phyloP scores from a whole-genome alignment of 441 rosid species.

The Eruca vesicaria region DNA sequence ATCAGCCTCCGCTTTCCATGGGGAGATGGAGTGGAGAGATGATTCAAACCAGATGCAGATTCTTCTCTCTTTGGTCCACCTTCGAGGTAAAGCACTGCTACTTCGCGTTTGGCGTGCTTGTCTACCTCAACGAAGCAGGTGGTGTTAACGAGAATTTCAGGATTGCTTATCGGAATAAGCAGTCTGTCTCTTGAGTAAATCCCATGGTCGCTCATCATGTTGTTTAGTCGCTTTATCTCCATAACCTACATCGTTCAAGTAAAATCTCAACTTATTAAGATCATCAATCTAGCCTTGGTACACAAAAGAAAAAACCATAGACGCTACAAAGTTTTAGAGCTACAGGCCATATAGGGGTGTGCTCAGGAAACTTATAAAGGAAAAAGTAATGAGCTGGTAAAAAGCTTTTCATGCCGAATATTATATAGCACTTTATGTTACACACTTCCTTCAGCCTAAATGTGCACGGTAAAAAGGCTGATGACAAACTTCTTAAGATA shows the following conservation, averaged over 20 bases:
- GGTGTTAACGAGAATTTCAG: constrained; percentile 48
- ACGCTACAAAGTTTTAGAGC: not conserved
- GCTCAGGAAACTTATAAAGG: not conserved
- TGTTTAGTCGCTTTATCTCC: constrained; percentile 79
- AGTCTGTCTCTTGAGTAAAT: constrained; percentile 87
- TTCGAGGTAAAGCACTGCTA: constrained; percentile 74
- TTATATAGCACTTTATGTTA: not conserved
- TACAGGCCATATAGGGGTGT: not conserved
- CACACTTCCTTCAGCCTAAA: not conserved
- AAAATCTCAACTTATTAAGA: not conserved
- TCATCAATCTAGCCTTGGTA: not conserved
- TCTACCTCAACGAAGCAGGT: constrained; percentile 89
- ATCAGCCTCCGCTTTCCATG: constrained; percentile 61
- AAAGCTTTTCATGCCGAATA: not conserved
- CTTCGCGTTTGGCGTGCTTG: constrained; percentile 74
- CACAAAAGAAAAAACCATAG: not conserved
- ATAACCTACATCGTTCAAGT: constrained; percentile 50
- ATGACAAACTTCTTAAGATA: not conserved
- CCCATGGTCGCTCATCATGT: constrained; percentile 94
- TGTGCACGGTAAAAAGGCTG: not conserved
- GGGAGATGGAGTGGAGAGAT: constrained; percentile 38
- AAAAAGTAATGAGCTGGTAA: not conserved
- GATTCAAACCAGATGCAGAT: constrained; percentile 27
- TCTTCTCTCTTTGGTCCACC: constrained; percentile 50
- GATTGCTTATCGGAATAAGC: constrained; percentile 72